phyloP scores from a whole-genome alignment of 148 eudicot species.

The Selenicereus undatus region DNA sequence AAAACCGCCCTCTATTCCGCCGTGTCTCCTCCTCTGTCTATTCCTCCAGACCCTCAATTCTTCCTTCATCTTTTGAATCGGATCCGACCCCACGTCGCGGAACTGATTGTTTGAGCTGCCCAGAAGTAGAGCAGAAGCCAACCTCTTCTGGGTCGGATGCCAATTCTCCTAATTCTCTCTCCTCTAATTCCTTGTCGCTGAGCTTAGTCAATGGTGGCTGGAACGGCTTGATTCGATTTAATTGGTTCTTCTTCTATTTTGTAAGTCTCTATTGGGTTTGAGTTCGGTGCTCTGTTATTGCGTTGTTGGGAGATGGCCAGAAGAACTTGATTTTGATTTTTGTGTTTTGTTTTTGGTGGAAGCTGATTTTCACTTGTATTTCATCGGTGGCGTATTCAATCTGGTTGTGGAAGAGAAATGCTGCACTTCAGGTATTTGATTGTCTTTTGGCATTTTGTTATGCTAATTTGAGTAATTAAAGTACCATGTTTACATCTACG shows the following conservation, averaged over 20 bases:
- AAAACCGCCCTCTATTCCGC: constrained; percentile 35
- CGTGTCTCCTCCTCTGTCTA: constrained; percentile 15
- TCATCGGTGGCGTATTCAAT: constrained; percentile 37
- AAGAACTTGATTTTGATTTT: constrained; percentile 3
- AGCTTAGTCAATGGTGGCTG: not conserved
- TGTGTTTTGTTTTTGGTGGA: constrained; percentile 24
- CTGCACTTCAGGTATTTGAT: constrained; percentile 59
- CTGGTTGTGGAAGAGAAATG: constrained; percentile 39
- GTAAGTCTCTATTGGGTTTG: constrained; percentile 23
- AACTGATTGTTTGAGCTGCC: not conserved
- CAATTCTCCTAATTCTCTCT: not conserved
- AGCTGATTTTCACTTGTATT: constrained; percentile 46
- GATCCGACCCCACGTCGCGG: not conserved
- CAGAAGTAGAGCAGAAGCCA: not conserved
- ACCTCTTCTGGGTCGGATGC: not conserved
- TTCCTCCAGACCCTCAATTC: not conserved
- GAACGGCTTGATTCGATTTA: not conserved
- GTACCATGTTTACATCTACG: not conserved
- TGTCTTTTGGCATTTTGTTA: not conserved
- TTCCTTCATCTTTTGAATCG: constrained; percentile 8
- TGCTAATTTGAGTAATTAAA: not conserved
- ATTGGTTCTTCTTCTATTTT: constrained; percentile 25
- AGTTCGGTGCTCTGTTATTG: not conserved
- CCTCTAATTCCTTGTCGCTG: constrained; percentile 9
- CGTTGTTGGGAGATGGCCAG: not conserved